Evolutionary conservation across 805 yeast species (phyloP).

Genomic region (Zygosaccharomyces bisporus): DNA sequence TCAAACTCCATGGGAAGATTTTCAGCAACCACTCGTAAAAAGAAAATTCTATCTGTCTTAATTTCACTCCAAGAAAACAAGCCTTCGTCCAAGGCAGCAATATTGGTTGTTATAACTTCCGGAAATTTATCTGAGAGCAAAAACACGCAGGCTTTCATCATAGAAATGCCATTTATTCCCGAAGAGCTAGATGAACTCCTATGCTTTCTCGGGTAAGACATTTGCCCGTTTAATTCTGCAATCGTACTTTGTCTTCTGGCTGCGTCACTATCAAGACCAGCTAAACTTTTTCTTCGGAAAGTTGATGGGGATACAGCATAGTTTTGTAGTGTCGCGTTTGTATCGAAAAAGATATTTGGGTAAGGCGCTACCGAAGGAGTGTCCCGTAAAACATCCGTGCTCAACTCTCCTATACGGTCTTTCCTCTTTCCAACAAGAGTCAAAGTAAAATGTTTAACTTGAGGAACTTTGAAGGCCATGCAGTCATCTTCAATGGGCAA

Average conservation of each 20-base stretch:
- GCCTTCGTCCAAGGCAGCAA: slow-evolving; percentile 15
- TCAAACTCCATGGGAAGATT: not conserved
- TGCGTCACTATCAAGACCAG: slow-evolving; percentile 20
- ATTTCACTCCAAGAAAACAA: slow-evolving; percentile 13
- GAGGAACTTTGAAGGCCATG: slow-evolving; percentile 16
- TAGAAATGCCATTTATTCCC: slow-evolving; percentile 2
- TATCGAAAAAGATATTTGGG: slow-evolving; percentile 11
- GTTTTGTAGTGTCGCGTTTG: slow-evolving; percentile 9
- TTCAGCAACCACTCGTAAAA: slow-evolving; percentile 12
- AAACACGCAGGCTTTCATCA: slow-evolving; percentile 7
- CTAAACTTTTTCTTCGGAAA: slow-evolving; percentile 25
- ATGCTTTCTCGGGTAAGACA: slow-evolving; percentile 1
- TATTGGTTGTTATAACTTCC: slow-evolving; percentile 14
- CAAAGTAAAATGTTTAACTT: slow-evolving; percentile 10
- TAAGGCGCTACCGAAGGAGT: slow-evolving; percentile 1
- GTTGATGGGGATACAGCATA: slow-evolving; percentile 25
- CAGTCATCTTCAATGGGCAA: slow-evolving; percentile 11
- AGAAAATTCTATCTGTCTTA: slow-evolving; percentile 5
- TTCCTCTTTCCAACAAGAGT: slow-evolving; percentile 1
- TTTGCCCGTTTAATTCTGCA: slow-evolving; percentile 2
- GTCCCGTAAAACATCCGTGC: not conserved
- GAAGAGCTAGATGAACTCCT: slow-evolving; percentile 20
- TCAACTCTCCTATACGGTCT: not conserved
- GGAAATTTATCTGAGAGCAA: slow-evolving; percentile 12
- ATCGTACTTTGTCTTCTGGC: slow-evolving; percentile 25